Evolutionary conservation across 306 rosid genomes (phyloP).

Genomic region (Cucurbita pepo): DNA sequence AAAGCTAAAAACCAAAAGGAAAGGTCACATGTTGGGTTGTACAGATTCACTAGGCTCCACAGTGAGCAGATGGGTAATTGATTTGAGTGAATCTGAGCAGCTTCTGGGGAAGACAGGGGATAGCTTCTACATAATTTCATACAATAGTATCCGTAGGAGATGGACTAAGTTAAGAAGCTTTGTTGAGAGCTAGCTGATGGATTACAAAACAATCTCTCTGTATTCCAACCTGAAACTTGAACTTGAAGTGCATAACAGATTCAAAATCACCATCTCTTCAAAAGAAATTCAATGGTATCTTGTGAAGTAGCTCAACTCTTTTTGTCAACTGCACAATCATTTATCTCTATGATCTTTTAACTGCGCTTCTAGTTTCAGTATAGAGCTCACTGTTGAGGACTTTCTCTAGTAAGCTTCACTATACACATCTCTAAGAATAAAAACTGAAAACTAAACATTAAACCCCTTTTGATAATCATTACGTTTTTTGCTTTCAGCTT

Average conservation of each 20-base stretch:
- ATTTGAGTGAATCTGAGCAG: neutral
- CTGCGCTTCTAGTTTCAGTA: slow-evolving; percentile 6
- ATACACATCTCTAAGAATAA: slow-evolving; percentile 30
- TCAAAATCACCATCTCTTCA: neutral
- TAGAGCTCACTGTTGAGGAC: slow-evolving; percentile 13
- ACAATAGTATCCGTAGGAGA: neutral
- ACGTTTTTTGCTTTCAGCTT: neutral
- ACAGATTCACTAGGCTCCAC: neutral
- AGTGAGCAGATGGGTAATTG: neutral
- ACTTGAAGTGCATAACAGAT: neutral
- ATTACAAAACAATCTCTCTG: neutral
- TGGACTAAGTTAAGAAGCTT: neutral
- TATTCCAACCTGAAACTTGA: neutral
- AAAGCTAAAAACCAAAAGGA: neutral
- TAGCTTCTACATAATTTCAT: neutral
- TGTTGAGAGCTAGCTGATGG: neutral
- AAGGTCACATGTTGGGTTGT: neutral
- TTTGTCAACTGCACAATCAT: neutral
- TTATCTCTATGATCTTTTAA: slow-evolving; percentile 11
- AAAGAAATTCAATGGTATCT: neutral
- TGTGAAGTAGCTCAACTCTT: neutral
- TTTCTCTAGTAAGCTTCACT: slow-evolving; percentile 28
- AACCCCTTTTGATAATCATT: neutral
- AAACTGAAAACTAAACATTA: slow-evolving; percentile 11
- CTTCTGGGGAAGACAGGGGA: neutral